phyloP scores from a whole-genome alignment of 352 stramenopile genomes.

The Globisporangium splendens region DNA sequence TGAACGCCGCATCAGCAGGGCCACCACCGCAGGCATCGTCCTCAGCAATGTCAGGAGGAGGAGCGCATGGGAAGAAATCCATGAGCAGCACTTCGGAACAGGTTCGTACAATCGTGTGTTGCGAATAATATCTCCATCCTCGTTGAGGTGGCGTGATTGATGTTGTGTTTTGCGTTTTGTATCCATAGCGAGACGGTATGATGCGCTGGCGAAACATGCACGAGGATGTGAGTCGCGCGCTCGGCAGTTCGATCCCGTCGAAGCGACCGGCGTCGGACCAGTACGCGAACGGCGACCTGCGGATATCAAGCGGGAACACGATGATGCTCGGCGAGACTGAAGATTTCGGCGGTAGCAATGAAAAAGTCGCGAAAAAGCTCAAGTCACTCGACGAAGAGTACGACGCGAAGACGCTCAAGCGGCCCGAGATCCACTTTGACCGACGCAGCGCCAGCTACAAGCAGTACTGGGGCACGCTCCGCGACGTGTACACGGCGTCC shows the following conservation, averaged over 20 bases:
- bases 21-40: background rate
- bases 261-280: slow-evolving; percentile 3
- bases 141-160: too few species aligned
- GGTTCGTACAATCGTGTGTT: too few species aligned
- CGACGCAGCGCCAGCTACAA: slow-evolving; percentile 56
- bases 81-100: too few species aligned
- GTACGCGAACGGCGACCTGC: slow-evolving; percentile 7
- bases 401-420: slow-evolving; percentile 49
- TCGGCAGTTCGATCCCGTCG: slow-evolving; percentile 14
- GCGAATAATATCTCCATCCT: too few species aligned
- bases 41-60: too few species aligned
- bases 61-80: too few species aligned
- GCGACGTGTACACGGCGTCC: slow-evolving; percentile 51
- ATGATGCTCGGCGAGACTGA: slow-evolving; percentile 29
- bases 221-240: slow-evolving; percentile 59
- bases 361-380: slow-evolving; percentile 68
- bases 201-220: slow-evolving; percentile 67
- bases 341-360: slow-evolving; percentile 57
- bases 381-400: slow-evolving; percentile 74
- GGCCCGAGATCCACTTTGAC: slow-evolving; percentile 33
- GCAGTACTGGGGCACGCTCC: slow-evolving; percentile 68
- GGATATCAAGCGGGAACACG: background rate
- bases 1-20: background rate
- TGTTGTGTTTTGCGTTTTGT: slow-evolving; percentile 5
- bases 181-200: slow-evolving; percentile 23